Conservation (phyloP, 2,329 filamentous ascomycete genomes). For the Apiospora aurea region DNA sequence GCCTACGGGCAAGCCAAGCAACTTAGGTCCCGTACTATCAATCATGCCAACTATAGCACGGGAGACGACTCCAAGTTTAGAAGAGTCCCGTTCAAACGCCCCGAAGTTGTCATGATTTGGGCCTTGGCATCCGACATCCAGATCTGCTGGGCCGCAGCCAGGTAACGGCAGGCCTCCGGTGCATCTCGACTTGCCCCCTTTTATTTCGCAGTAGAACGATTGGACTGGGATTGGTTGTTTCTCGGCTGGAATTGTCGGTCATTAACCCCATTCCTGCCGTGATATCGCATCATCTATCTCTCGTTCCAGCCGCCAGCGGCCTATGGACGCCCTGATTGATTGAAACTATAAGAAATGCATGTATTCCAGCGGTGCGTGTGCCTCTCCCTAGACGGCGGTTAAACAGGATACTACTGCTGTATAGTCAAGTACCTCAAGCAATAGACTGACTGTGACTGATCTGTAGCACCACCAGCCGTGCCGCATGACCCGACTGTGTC, state of each 20-base stretch:
- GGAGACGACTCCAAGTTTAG: not conserved
- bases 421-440: too few species aligned
- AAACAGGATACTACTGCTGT: not conserved
- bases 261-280: not conserved
- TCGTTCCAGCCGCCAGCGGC: not conserved
- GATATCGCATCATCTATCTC: constrained; percentile 10
- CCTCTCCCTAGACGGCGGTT: not conserved
- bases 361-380: too few species aligned
- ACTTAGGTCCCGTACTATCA: not conserved
- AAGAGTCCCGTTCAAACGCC: not conserved
- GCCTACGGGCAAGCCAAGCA: not conserved
- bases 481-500: not conserved
- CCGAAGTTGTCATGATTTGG: not conserved
- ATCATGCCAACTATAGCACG: not conserved
- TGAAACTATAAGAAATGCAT: not conserved
- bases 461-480: not conserved
- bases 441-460: too few species aligned
- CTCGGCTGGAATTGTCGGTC: not conserved
- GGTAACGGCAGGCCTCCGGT: too few species aligned
- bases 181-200: not conserved
- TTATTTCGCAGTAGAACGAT: not conserved
- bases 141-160: constrained; percentile 5
- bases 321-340: not conserved
- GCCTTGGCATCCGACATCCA: constrained; percentile 16
- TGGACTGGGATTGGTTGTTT: constrained; percentile 15